These are phyloP conservation scores for Verticillium albo-atrum DNA, from an alignment of 2,329 filamentous ascomycete species.

Conservation along the genomic window DNA sequence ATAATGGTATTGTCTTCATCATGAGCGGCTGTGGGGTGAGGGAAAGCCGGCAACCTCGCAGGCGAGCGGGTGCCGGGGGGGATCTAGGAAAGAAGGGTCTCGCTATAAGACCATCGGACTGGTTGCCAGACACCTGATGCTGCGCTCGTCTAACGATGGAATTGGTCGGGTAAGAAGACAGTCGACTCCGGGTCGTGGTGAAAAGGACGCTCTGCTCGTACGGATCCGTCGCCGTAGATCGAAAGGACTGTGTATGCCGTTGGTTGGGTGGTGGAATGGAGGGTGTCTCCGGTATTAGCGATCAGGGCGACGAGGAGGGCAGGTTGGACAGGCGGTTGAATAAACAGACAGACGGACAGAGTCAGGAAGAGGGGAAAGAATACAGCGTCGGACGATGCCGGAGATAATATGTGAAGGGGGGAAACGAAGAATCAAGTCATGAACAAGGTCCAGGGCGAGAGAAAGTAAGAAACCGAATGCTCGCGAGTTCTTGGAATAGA, in stretches of 20 bases:
- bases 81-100: neutral
- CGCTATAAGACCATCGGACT: neutral
- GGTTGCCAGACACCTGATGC: neutral
- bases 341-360: neutral
- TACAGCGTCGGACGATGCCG: neutral
- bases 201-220: neutral
- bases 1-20: constrained; percentile 31
- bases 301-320: neutral
- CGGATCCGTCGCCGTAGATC: neutral
- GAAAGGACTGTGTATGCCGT: neutral
- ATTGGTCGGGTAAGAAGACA: neutral
- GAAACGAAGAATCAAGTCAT: neutral
- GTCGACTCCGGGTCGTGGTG: neutral
- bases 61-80: neutral
- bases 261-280: too few species aligned
- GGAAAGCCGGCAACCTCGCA: neutral
- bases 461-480: neutral
- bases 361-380: neutral
- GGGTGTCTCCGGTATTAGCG: neutral
- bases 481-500: neutral
- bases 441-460: neutral
- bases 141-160: neutral
- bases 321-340: neutral
- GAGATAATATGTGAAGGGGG: neutral
- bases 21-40: neutral